Evolutionary conservation across 306 rosid genomes (phyloP).

Genomic region (Benincasa hispida): DNA sequence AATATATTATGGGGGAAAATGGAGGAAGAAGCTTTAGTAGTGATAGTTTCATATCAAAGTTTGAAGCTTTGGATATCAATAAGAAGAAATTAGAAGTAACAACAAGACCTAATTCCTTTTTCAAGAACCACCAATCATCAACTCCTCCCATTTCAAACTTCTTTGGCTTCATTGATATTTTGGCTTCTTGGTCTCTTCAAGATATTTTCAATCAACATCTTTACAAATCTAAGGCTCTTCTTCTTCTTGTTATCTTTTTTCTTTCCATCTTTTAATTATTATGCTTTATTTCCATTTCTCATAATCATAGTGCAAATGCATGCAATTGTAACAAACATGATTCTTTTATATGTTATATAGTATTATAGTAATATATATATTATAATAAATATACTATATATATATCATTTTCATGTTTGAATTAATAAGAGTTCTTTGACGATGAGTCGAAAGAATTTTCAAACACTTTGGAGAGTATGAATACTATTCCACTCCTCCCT

Average conservation of each 20-base stretch:
- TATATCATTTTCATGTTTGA: too few species aligned
- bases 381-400: too few species aligned
- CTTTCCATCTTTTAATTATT: background rate
- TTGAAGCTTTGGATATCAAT: background rate
- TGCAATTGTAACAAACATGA: too few species aligned
- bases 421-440: too few species aligned
- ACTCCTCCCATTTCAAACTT: background rate
- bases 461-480: too few species aligned
- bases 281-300: background rate
- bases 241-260: background rate
- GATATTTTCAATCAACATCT: conserved; percentile 34
- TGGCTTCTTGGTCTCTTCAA: conserved; percentile 51
- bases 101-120: too few species aligned
- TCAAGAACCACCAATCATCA: background rate
- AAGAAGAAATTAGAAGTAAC: background rate
- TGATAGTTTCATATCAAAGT: background rate
- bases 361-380: too few species aligned
- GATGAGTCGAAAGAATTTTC: too few species aligned
- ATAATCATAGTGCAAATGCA: too few species aligned
- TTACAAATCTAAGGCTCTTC: conserved; percentile 23
- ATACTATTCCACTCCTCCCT: too few species aligned
- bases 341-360: too few species aligned
- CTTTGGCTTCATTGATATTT: conserved; percentile 11
- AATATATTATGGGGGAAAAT: background rate
- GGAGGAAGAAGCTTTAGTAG: too few species aligned